Conservation (phyloP, 2,329 filamentous ascomycete species). For the Aciculosporium take region DNA sequence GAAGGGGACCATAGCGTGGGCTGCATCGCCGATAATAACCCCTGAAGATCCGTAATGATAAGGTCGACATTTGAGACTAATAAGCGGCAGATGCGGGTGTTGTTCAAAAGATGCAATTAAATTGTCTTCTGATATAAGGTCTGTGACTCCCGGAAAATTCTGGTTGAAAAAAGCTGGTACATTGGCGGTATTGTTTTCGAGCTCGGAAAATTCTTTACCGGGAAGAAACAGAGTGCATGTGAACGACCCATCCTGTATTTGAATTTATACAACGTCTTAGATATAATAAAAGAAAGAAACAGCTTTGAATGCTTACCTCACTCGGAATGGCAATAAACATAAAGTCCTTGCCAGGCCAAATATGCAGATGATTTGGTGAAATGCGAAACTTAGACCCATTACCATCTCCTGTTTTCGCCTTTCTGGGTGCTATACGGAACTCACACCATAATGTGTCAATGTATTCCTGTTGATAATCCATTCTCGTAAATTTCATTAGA, state of each 20-base stretch:
- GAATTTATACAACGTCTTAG: constrained; percentile 7
- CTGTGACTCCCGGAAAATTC: constrained; percentile 76
- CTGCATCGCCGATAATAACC: constrained; percentile 83
- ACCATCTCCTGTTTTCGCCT: constrained; percentile 14
- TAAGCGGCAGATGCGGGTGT: constrained; percentile 84
- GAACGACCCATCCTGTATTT: constrained; percentile 66
- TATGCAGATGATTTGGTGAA: constrained; percentile 86
- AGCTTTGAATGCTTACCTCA: constrained; percentile 26
- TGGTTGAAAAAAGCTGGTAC: constrained; percentile 62
- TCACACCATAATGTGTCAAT: constrained; percentile 97
- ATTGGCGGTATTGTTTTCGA: constrained; percentile 47
- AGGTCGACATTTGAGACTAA: constrained; percentile 83
- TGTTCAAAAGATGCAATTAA: constrained; percentile 60
- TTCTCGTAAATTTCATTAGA: constrained; percentile 84
- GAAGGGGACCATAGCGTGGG: constrained; percentile 96
- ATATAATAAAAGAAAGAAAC: background rate
- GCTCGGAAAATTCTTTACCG: constrained; percentile 47
- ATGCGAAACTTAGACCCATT: constrained; percentile 50
- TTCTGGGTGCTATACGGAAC: constrained; percentile 58
- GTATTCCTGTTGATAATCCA: constrained; percentile 88
- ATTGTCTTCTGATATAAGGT: constrained; percentile 50
- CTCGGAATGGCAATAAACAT: constrained; percentile 98
- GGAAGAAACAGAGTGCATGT: constrained; percentile 90
- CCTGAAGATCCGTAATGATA: constrained; percentile 66
- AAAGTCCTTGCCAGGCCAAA: constrained; percentile 85